Evolutionary conservation across 2,329 filamentous ascomycete species (phyloP), one percentile per base, ranked within the genome.

Genomic region (Pestalotiopsis sp.): DNA sequence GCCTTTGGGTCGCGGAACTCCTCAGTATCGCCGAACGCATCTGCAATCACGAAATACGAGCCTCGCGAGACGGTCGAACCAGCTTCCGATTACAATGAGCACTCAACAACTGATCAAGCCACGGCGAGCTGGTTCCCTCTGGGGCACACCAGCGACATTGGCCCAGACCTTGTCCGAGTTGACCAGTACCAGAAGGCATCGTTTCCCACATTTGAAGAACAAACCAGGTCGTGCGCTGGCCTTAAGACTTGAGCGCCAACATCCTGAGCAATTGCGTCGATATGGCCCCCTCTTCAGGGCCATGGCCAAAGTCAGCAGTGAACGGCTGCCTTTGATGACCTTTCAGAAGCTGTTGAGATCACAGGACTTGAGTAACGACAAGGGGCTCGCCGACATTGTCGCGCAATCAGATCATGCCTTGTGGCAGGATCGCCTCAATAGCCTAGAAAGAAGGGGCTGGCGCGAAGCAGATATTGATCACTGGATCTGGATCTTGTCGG

Each of bases 401-500:
- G 45, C 58, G 9, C 65, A 68, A 4, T 73, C 72, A 41, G 73
- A 71, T n/a, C 68, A 72, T 2, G 67, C 45, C 12, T 67, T 76
- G 2, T 83, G 80, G 80, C 72, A 71, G 11, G 70, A 75, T 45
- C 73, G 75, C 13, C 69, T 83, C 7, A 72, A 75, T 36, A 72
- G 71, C 23, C 67, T 83, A 11, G 73, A 73, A 2, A 68, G 67
- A 56, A 80, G 77, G 62, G 82, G 81, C 5, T 76, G 80, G 69
- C 72, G 73, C 1, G 74, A 74, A 67, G 73, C 73, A 1, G 77
- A 83, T 52, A 63, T 84, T 38, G 76, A 78, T 13, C 78, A 80
- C 52, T 84, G 83, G 82, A 67, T 80, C 56, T 83, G 81, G 81
- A 81, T 85, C 27, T 62, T 85, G 20, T 76, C 74, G 0, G 79